phyloP scores from a whole-genome alignment of 1,284 basidiomycete genomes.

The Austropuccinia psidii region DNA sequence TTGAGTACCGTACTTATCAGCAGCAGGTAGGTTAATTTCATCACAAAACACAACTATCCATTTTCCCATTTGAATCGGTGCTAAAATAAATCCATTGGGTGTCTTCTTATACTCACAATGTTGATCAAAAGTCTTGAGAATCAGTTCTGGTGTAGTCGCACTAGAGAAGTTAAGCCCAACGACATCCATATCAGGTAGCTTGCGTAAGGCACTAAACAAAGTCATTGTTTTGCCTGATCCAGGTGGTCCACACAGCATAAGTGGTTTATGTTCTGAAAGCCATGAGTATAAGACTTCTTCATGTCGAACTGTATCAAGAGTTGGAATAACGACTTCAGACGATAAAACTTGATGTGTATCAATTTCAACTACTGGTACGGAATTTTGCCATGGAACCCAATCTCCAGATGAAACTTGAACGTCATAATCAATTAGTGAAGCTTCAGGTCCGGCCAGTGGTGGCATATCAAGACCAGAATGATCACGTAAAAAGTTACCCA shows the following conservation, averaged over 20 bases:
- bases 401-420: slow-evolving; percentile 77
- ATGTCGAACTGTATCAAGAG: slow-evolving; percentile 95
- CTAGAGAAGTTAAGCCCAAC: slow-evolving; percentile 99
- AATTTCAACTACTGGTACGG: slow-evolving; percentile 91
- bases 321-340: slow-evolving; percentile 94
- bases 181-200: slow-evolving; percentile 96
- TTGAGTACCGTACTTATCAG: slow-evolving; percentile 98
- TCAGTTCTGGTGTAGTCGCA: slow-evolving; percentile 93
- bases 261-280: slow-evolving; percentile 96
- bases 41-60: slow-evolving; percentile 99
- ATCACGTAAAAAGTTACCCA: slow-evolving; percentile 78
- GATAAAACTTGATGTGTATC: slow-evolving; percentile 93
- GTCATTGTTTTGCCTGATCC: slow-evolving; percentile 99
- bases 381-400: slow-evolving; percentile 84
- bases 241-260: slow-evolving; percentile 96
- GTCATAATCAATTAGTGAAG: slow-evolving; percentile 90
- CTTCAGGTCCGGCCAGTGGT: slow-evolving; percentile 55
- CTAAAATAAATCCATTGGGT: slow-evolving; percentile 87
- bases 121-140: slow-evolving; percentile 98
- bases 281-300: slow-evolving; percentile 98
- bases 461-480: slow-evolving; percentile 88
- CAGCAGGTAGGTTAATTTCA: slow-evolving; percentile 95
- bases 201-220: slow-evolving; percentile 93
- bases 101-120: slow-evolving; percentile 99
- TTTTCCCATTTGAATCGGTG: slow-evolving; percentile 87